phyloP scores from a whole-genome alignment of 179 eudicot species.

The Amaranthus tricolor region DNA sequence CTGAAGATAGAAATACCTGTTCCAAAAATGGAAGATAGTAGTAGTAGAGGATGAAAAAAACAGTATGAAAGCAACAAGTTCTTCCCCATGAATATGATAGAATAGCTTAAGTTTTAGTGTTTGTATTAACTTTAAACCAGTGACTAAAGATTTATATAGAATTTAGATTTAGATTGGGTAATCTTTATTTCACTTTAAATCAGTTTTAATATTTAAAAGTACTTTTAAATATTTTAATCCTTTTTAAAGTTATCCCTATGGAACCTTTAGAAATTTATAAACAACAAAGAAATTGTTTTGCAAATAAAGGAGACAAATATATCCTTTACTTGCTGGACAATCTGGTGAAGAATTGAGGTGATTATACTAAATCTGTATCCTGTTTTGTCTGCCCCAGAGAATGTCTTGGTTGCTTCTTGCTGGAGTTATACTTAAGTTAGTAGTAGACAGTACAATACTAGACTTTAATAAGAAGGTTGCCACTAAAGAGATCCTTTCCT shows the following conservation, averaged over 20 bases:
- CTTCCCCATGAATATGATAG: slow-evolving; percentile 5
- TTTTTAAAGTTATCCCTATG: neutral
- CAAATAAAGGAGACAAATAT: slow-evolving; percentile 28
- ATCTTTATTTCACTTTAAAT: neutral
- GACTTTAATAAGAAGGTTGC: no score
- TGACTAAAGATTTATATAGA: slow-evolving; percentile 7
- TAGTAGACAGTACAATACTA: no score
- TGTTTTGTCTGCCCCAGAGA: slow-evolving; percentile 1
- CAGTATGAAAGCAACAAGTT: neutral
- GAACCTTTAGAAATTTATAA: neutral
- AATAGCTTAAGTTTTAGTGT: neutral
- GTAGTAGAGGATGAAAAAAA: neutral
- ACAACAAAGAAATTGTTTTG: neutral
- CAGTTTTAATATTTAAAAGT: neutral
- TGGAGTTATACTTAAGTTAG: neutral
- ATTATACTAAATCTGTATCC: neutral
- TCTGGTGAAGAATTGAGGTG: slow-evolving; percentile 2
- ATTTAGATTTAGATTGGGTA: neutral
- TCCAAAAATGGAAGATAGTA: slow-evolving; percentile 10
- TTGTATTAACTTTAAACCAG: neutral
- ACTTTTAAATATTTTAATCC: neutral
- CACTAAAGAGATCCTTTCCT: no score
- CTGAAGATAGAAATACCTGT: slow-evolving; percentile 23
- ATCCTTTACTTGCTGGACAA: slow-evolving; percentile 43
- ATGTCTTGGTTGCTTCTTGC: slow-evolving; percentile 3